These are phyloP conservation scores for Leucaena leucocephala DNA, from an alignment of 306 rosid genomes.

Conservation along the genomic window DNA sequence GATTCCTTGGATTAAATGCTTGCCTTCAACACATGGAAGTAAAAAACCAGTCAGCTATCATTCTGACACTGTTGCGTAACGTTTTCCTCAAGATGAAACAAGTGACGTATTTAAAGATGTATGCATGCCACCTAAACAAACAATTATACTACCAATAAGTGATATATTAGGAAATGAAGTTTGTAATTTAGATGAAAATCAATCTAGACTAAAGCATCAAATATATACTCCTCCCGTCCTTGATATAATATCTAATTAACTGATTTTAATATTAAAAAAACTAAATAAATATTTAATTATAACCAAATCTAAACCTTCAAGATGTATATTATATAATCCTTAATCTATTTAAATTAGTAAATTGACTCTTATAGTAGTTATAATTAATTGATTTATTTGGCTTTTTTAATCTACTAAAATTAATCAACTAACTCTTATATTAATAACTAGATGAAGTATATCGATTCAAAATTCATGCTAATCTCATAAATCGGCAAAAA, in stretches of 20 bases:
- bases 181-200: not conserved
- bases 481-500: not conserved
- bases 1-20: constrained; percentile 77
- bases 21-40: constrained; percentile 47
- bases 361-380: too few species aligned
- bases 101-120: not conserved
- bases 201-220: not conserved
- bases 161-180: constrained; percentile 7
- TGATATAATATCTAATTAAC: too few species aligned
- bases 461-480: not conserved
- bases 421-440: too few species aligned
- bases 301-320: too few species aligned
- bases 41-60: constrained; percentile 19
- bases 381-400: too few species aligned
- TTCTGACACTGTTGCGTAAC: not conserved
- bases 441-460: not conserved
- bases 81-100: constrained; percentile 11
- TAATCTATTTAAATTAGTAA: too few species aligned
- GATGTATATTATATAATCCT: too few species aligned
- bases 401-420: too few species aligned
- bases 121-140: not conserved
- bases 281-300: too few species aligned
- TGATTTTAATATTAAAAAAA: too few species aligned
- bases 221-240: not conserved
- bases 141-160: not conserved